These are phyloP conservation scores for Termitomyces sp. DNA, from an alignment of 768 basidiomycete species.

Conservation along the genomic window DNA sequence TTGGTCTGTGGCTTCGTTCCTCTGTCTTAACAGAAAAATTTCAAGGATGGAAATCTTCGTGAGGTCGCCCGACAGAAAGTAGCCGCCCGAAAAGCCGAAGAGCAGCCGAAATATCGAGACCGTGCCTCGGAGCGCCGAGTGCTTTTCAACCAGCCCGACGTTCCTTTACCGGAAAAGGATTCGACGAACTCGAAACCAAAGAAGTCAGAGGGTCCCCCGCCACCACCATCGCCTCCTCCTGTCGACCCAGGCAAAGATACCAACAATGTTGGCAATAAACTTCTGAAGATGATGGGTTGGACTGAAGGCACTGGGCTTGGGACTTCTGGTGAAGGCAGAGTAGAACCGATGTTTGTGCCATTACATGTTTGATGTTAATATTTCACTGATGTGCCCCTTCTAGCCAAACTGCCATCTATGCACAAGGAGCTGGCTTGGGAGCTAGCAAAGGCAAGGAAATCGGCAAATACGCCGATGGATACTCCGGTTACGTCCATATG, in stretches of 20 bases:
- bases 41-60: slow-evolving; percentile 66
- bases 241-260: slow-evolving; percentile 78
- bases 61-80: slow-evolving; percentile 75
- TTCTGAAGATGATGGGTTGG: slow-evolving; percentile 99
- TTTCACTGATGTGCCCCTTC: slow-evolving; percentile 3
- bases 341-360: slow-evolving; percentile 77
- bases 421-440: slow-evolving; percentile 87
- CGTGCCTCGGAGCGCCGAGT: slow-evolving; percentile 89
- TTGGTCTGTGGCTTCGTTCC: slow-evolving; percentile 10
- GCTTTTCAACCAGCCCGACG: slow-evolving; percentile 90
- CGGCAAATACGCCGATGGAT: slow-evolving; percentile 67
- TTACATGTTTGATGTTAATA: background rate
- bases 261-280: slow-evolving; percentile 86
- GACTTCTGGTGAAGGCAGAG: slow-evolving; percentile 75
- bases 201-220: slow-evolving; percentile 58
- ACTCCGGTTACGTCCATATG: slow-evolving; percentile 70
- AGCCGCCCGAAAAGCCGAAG: slow-evolving; percentile 40
- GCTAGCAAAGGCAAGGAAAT: slow-evolving; percentile 88
- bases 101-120: slow-evolving; percentile 88
- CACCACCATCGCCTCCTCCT: slow-evolving; percentile 58
- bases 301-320: slow-evolving; percentile 88
- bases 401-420: slow-evolving; percentile 84
- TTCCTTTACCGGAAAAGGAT: slow-evolving; percentile 61
- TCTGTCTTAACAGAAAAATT: slow-evolving; percentile 71
- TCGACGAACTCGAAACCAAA: slow-evolving; percentile 32